Base-by-base conservation (phyloP, 306 rosid genomes). In the Corylus avellana region DNA sequence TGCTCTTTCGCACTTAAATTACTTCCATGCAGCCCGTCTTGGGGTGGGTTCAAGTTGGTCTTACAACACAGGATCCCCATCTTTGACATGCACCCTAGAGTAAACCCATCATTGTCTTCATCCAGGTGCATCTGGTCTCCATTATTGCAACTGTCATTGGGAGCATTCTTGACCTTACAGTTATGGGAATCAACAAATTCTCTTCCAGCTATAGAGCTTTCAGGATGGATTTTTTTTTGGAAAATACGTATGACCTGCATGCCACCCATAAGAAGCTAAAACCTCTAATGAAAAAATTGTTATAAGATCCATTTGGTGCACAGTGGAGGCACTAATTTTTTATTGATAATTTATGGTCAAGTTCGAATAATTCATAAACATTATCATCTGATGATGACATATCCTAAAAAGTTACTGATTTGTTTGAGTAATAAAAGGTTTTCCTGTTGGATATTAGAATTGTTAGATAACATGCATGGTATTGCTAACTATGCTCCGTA, bases 201-300 rank as follows among this genome's bases (percentile, higher is more conserved):
- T 69, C 82, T 86, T 75, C 63, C 86, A 69, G 79, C 80, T 55
- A 70, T 56, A 70, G 84, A 79, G 84, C 78, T 84, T 80, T 90
- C 97, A 18, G 96, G 97, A 81, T 93, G 86, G 62, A 91, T 80
- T 91, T 87, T 93, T 83, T 85, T 90, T 74, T 93, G 89, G 75
- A 95, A 84, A 80, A 84, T 82, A 55, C 84, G 89, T 49, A 91
- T 83, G 78, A 90, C 89, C 98, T 93, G 95, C 88, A 82, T 80
- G 79, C 47, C 75, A 77, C 68, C 59, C 57, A 78, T 61, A 67
- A 84, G 27, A 73, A 68, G 78, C 77, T 50, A 81, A 67, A 72
- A 81, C 53, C 12, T 79, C 46, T 50, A 49, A 61, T 57, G 27
- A 57, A 44, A 49, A 57, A 51, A 10, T 70, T 62, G 22, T 53